Evolutionary conservation across 78 protist species (phyloP).

Genomic region (Paratrimastix pyriformis): DNA sequence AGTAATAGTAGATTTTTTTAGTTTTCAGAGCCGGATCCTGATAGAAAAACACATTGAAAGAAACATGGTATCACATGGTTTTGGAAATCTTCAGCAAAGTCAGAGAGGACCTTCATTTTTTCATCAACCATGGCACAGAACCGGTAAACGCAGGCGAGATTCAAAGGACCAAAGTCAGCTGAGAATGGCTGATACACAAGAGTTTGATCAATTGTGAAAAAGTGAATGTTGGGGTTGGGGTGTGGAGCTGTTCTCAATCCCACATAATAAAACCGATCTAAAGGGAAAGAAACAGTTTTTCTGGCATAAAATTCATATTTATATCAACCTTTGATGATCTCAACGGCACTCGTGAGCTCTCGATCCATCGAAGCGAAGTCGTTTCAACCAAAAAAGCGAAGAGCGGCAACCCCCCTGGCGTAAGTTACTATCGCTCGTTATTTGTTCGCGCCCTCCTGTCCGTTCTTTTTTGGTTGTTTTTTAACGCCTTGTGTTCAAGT

Average conservation of each 20-base stretch:
- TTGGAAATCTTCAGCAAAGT: too few species aligned
- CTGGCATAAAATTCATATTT: not conserved
- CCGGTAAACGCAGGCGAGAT: slow-evolving; percentile 27
- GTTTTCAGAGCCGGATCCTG: not conserved
- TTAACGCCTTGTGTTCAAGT: too few species aligned
- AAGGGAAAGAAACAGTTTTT: not conserved
- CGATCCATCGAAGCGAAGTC: not conserved
- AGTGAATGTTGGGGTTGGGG: not conserved
- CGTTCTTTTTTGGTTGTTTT: too few species aligned
- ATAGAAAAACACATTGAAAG: not conserved
- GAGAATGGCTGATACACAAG: slow-evolving; percentile 62
- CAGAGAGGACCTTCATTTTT: too few species aligned
- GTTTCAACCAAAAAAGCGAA: not conserved
- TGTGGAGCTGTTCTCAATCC: not conserved
- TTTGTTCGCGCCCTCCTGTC: too few species aligned
- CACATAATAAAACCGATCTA: slow-evolving; percentile 10
- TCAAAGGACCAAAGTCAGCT: slow-evolving; percentile 79
- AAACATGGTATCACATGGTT: too few species aligned
- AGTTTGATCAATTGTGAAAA: slow-evolving; percentile 29
- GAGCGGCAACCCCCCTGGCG: too few species aligned
- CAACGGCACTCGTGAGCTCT: not conserved
- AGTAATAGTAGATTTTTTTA: not conserved
- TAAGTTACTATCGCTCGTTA: too few species aligned
- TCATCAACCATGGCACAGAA: too few species aligned
- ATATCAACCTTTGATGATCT: not conserved